Conservation (phyloP, 768 basidiomycete genomes). For the Phanerochaete sordida region DNA sequence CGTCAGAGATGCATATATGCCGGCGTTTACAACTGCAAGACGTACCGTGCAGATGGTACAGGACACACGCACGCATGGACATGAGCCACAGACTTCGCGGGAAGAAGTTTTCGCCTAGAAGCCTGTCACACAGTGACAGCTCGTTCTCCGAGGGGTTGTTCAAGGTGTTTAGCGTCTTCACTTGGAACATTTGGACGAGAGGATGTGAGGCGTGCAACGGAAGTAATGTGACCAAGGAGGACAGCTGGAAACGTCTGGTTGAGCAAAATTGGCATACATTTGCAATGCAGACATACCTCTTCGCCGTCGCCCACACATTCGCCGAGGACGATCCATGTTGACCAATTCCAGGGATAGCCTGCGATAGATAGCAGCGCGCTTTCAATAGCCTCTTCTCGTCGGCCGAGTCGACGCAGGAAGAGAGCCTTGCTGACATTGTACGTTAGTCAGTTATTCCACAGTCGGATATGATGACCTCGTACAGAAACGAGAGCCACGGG, state of each 20-base stretch:
- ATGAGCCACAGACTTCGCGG: slow-evolving; percentile 82
- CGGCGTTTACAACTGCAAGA: neutral
- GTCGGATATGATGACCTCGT: slow-evolving; percentile 21
- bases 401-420: slow-evolving; percentile 73
- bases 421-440: slow-evolving; percentile 63
- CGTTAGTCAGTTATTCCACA: slow-evolving; percentile 8
- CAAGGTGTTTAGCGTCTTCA: slow-evolving; percentile 86
- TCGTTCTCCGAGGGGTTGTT: slow-evolving; percentile 88
- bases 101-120: slow-evolving; percentile 70
- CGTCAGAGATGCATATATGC: neutral
- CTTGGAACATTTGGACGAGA: slow-evolving; percentile 71
- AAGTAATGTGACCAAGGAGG: slow-evolving; percentile 40
- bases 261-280: slow-evolving; percentile 18
- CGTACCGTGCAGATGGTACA: slow-evolving; percentile 89
- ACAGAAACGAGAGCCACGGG: slow-evolving; percentile 87
- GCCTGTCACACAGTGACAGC: slow-evolving; percentile 72
- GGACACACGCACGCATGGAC: slow-evolving; percentile 79
- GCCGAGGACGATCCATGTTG: slow-evolving; percentile 81
- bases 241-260: slow-evolving; percentile 29
- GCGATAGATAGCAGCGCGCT: slow-evolving; percentile 70
- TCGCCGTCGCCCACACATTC: slow-evolving; percentile 79
- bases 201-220: slow-evolving; percentile 51
- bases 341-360: slow-evolving; percentile 92
- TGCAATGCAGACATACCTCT: slow-evolving; percentile 53
- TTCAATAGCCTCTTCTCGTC: slow-evolving; percentile 86